Evolutionary conservation across 78 protist genomes (phyloP).

Genomic region (Dictyostelium firmibasis): DNA sequence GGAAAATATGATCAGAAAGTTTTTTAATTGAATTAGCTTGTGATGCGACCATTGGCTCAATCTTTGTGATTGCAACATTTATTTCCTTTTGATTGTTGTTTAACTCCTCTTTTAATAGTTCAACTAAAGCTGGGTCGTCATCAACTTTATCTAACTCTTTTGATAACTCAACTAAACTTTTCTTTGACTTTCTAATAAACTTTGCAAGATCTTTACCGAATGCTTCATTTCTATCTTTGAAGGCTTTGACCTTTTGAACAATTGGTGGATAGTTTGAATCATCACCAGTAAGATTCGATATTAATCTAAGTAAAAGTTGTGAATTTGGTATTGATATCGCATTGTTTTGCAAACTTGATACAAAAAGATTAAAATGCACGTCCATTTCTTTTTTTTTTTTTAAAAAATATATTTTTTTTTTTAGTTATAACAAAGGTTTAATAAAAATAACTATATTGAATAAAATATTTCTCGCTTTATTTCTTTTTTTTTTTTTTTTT

Average conservation of each 20-base stretch:
- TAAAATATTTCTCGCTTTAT: background rate
- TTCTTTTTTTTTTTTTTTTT: background rate
- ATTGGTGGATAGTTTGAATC: slow-evolving; percentile 9
- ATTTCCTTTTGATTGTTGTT: background rate
- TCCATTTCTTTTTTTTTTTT: slow-evolving; percentile 17
- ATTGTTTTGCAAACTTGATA: background rate
- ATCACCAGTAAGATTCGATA: background rate
- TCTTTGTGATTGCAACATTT: background rate
- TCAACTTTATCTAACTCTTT: slow-evolving; percentile 27
- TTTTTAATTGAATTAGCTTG: slow-evolving; percentile 8
- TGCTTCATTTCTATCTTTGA: background rate
- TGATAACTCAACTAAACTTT: background rate
- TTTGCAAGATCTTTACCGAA: slow-evolving; percentile 19
- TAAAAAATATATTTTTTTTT: background rate
- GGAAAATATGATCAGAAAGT: slow-evolving; percentile 42
- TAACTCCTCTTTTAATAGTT: background rate
- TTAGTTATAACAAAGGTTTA: no score
- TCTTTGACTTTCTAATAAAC: slow-evolving; percentile 14
- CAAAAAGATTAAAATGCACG: slow-evolving; percentile 20
- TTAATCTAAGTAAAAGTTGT: slow-evolving; percentile 26
- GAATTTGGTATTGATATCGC: background rate
- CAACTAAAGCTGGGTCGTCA: background rate
- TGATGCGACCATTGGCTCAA: slow-evolving; percentile 34
- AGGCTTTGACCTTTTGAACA: slow-evolving; percentile 18
- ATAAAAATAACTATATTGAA: no score